Conservation (phyloP, 441 rosid genomes). For the Metrosideros polymorpha region DNA sequence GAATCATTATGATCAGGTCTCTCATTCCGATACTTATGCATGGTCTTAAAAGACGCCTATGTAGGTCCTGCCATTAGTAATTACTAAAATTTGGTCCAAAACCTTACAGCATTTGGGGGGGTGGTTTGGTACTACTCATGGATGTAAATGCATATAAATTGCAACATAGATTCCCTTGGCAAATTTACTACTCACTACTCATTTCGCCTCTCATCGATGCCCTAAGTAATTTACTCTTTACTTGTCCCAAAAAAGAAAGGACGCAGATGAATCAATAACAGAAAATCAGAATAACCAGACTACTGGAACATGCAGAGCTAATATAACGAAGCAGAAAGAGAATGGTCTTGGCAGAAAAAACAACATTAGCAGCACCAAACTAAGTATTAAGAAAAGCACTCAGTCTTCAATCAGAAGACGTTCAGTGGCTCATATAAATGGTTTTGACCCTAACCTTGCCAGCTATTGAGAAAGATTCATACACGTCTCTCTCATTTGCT, state of each 20-base stretch:
- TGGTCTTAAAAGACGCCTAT: neutral
- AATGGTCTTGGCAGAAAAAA: neutral
- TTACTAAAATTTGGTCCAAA: neutral
- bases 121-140: neutral
- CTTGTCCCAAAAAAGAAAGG: neutral
- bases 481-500: conserved; percentile 86
- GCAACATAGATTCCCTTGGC: neutral
- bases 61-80: neutral
- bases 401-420: neutral
- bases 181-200: neutral
- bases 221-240: neutral
- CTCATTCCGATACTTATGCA: neutral
- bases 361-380: neutral
- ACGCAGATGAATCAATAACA: neutral
- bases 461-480: conserved; percentile 85
- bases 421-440: neutral
- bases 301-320: neutral
- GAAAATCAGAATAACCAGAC: conserved; percentile 6
- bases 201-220: neutral
- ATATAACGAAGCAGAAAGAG: neutral
- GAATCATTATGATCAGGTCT: neutral
- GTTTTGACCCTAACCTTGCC: conserved; percentile 62
- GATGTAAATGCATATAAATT: neutral
- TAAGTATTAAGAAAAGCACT: neutral
- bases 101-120: neutral